Base-by-base conservation (phyloP, 2,329 filamentous ascomycete genomes). In the Trichoderma cornu-damae region DNA sequence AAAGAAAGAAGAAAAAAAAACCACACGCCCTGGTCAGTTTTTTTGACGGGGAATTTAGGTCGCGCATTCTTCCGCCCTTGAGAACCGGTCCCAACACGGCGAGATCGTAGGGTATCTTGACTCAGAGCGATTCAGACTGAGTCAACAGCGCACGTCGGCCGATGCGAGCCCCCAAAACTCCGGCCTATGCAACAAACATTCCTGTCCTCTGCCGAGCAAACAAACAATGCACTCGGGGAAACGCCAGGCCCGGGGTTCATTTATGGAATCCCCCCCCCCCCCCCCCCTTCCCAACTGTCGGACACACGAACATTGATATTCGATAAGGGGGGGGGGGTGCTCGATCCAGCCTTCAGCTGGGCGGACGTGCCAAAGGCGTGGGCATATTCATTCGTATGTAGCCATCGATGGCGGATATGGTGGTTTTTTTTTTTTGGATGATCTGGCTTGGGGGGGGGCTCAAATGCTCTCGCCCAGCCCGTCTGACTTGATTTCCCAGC, bases 221-320 rank as follows among this genome's bases (percentile, higher is more conserved):
- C 28, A 20, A 53, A 53, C 28, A 44, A 44, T 53, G 50, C 50
- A 34, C 14, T 44, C 22, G 30, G 26, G 42, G n/a, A n/a, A 35
- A 16, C 50, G 50, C 38, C 28, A 53, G 26, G 20, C 30, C 20
- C 26, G 38, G 38, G 40, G 40, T 35, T 14, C 20, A n/a, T 26
- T 44, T n/a, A n/a, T n/a, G n/a, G n/a, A n/a, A 53, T 43, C 24
- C 8, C 34, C 40, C n/a, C 14, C 37, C 28, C 26, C 24, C 35
- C n/a, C n/a, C n/a, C n/a, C n/a, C n/a, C n/a, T n/a, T n/a, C n/a
- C n/a, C n/a, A n/a, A n/a, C n/a, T n/a, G n/a, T n/a, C n/a, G n/a
- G n/a, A n/a, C n/a, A n/a, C n/a, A n/a, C n/a, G n/a, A n/a, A n/a
- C n/a, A n/a, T n/a, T n/a, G n/a, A n/a, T n/a, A n/a, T n/a, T n/a